Evolutionary conservation across 306 rosid species (phyloP).

Genomic region (Malus fusca): DNA sequence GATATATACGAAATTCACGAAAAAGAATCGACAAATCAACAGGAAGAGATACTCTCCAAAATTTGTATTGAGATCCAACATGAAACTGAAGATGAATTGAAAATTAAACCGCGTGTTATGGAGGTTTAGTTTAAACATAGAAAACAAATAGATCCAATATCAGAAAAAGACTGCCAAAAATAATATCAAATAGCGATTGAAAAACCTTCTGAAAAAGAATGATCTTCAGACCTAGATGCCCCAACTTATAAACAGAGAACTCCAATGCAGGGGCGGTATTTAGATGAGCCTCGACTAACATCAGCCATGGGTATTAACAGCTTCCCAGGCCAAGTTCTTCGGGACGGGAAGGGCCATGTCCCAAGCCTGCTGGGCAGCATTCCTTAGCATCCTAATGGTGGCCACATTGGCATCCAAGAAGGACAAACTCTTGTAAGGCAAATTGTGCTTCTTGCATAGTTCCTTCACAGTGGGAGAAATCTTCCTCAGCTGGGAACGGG

Average conservation of each 20-base stretch:
- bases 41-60: not conserved
- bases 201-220: not conserved
- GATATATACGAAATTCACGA: not conserved
- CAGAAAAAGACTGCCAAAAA: not conserved
- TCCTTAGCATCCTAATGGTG: conserved; percentile 45
- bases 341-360: conserved; percentile 34
- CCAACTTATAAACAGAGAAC: conserved; percentile 3
- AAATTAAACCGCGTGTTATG: not conserved
- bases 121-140: not conserved
- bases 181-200: not conserved
- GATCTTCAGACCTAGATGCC: not conserved
- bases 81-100: not conserved
- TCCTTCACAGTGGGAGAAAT: conserved; percentile 58
- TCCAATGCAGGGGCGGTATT: not conserved
- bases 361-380: conserved; percentile 54
- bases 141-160: not conserved
- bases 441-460: conserved; percentile 67
- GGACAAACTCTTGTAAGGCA: conserved; percentile 60
- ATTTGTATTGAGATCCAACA: not conserved
- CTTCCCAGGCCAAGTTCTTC: conserved; percentile 68
- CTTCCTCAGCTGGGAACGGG: conserved; percentile 59
- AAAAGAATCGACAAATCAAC: not conserved
- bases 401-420: conserved; percentile 52
- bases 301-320: conserved; percentile 44
- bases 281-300: not conserved